These are phyloP conservation scores for Aspergillus carlsbadensis DNA, from an alignment of 495 filamentous ascomycete genomes.

Conservation along the genomic window DNA sequence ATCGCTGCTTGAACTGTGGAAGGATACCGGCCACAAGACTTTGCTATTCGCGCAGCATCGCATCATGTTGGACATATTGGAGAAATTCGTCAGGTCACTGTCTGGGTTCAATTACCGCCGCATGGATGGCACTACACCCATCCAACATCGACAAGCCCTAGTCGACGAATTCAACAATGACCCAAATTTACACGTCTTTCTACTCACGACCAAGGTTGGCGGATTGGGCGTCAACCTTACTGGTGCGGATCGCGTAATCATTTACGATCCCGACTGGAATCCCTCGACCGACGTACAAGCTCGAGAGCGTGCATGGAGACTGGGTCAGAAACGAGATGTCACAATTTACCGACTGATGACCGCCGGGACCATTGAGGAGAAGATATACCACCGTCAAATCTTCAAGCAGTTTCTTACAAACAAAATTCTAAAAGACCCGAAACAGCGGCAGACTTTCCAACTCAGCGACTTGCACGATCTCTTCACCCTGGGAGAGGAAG, in stretches of 20 bases:
- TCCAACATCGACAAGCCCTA: constrained; percentile 75
- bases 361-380: constrained; percentile 97
- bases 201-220: constrained; percentile 92
- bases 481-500: constrained; percentile 72
- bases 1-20: constrained; percentile 82
- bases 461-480: constrained; percentile 85
- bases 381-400: constrained; percentile 97
- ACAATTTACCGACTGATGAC: constrained; percentile 94
- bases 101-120: constrained; percentile 74
- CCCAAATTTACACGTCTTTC: constrained; percentile 77
- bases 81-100: constrained; percentile 68
- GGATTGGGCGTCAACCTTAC: constrained; percentile 93
- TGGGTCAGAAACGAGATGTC: constrained; percentile 92
- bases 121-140: constrained; percentile 89
- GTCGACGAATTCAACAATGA: constrained; percentile 91
- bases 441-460: constrained; percentile 82
- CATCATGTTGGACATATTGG: constrained; percentile 91
- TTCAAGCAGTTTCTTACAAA: constrained; percentile 96
- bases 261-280: constrained; percentile 98
- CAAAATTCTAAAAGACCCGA: constrained; percentile 91
- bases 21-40: constrained; percentile 82
- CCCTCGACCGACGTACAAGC: constrained; percentile 91
- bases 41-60: constrained; percentile 86
- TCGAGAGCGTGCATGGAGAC: constrained; percentile 91
- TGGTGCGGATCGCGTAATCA: constrained; percentile 92